Evolutionary conservation across 352 stramenopile genomes (phyloP), one percentile per base, ranked within the genome.

Genomic region (Globisporangium echinulatum): DNA sequence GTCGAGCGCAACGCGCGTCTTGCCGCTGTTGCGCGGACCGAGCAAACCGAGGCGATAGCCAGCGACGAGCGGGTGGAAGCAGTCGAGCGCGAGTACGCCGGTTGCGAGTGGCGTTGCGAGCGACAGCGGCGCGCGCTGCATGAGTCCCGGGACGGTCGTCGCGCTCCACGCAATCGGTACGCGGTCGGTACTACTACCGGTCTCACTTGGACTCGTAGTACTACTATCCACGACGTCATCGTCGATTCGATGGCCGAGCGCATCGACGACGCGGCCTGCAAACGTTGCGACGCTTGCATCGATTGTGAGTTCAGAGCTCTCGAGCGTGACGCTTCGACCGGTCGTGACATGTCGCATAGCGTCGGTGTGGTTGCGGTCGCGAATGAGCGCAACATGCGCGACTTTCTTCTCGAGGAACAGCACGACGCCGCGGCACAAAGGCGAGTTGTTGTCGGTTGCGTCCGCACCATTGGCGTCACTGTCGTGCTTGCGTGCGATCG

Each of bases 61-160:
- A 47, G 73, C 77, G 17, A 79, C 84, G 51, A 93, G 70, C 1
- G 84, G 84, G 61, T 91, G 78, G 42, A 93, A 66, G 63, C 84
- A 93, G 60, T 93, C 84, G 50, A 93, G 74, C 11, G 80, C 81
- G 52, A 88, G 54, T 13, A 93, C 66, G 0, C 81, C 81, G 2
- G 84, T 93, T 9, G 76, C 61, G 38, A 89, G 83, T 1, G 81
- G 67, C 10, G 75, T 63, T n/a, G 64, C 69, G 17, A 19, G 17
- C 17, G 17, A 19, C 14, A 93, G 63, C 19, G 77, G 70, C 0
- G 63, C 69, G 19, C 84, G 77, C 11, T 75, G 51, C 77, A 91
- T 84, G 44, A 93, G 61, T 5, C 74, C 71, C 0, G 84, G 84
- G 4, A 93, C 81, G 44, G 69, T 86, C 62, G 84, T 80, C 38